Evolutionary conservation across 495 filamentous ascomycete species (phyloP), one percentile per base, ranked within the genome.

Genomic region (Penicillium desertorum): DNA sequence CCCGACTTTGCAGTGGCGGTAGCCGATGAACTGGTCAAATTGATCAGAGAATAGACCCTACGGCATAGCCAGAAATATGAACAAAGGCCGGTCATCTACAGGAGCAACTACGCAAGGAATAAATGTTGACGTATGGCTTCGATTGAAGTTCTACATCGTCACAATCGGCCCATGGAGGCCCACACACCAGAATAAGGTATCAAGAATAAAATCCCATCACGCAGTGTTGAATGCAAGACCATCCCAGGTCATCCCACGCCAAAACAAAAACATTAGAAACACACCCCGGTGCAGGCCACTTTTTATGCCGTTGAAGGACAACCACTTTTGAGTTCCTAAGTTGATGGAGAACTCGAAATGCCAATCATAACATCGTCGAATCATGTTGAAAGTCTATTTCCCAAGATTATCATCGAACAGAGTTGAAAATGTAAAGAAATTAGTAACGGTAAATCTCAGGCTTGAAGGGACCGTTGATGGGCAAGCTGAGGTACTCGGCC

Each of bases 381-480:
- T 81, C 79, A 76, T 85, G 83, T 85, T 86, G 82, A 85, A 86
- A 69, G 69, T 77, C 77, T 71, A 77, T 71, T 65, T 70, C 57
- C 64, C 62, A 67, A 59, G 54, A 57, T 57, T 55, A 56, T 68
- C 58, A 71, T 67, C 57, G 65, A 71, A 68, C 66, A 75, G 69
- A 66, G 63, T 68, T 65, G 60, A 62, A 61, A 52, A 60, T 51
- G 46, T 36, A 47, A 61, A 25, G 55, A 43, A 60, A 62, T 77
- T 83, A 82, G 74, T 82, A 83, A 67, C 79, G 76, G 77, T 81
- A 81, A 71, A 76, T 77, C 42, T 98, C 94, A 78, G 79, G 81
- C 91, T 98, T 98, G 89, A 83, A 98, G 55, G 94, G 94, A 62
- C 94, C 94, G 79, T 88, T 86, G 57, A 86, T 71, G 23, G 82